A percentile compares a stretch with the other conserved stretches of the same genome.
These are phyloP conservation scores for Plectosphaerella plurivora DNA, from an alignment of 2,329 filamentous ascomycete species.

Conservation along the genomic window DNA sequence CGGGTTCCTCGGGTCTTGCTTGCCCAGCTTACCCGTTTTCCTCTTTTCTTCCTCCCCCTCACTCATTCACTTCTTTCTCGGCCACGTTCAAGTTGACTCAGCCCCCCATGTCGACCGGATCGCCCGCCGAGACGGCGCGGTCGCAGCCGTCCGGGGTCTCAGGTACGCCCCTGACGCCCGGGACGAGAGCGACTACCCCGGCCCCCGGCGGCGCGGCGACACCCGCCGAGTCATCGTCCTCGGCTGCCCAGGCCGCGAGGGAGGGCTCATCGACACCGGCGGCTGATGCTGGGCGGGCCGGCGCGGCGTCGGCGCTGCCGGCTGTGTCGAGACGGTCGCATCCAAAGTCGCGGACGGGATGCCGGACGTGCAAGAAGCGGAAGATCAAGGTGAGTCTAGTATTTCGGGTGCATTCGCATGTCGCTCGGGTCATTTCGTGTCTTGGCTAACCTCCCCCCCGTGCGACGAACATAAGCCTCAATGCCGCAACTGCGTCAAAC, in stretches of 20 bases:
- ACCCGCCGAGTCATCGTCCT: background rate
- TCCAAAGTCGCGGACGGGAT: slow-evolving; percentile 49
- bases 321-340: slow-evolving; percentile 42
- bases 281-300: background rate
- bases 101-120: background rate
- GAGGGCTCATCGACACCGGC: background rate
- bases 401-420: too few relatives aligned
- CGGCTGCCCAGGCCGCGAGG: background rate
- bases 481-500: slow-evolving; percentile 20
- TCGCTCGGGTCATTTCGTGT: background rate
- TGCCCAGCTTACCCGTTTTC: too few relatives aligned
- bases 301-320: background rate
- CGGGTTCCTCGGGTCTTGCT: too few relatives aligned
- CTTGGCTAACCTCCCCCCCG: slow-evolving; percentile 1
- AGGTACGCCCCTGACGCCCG: background rate
- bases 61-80: too few relatives aligned
- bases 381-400: slow-evolving; percentile 37
- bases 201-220: background rate
- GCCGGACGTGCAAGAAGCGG: slow-evolving; percentile 49
- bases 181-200: background rate
- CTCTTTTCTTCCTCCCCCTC: too few relatives aligned
- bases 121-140: background rate
- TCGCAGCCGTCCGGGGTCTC: background rate
- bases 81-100: too few relatives aligned
- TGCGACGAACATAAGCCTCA: slow-evolving; percentile 20